Conservation (phyloP, 345 rosid genomes). For the Aquilaria yunnanensis region DNA sequence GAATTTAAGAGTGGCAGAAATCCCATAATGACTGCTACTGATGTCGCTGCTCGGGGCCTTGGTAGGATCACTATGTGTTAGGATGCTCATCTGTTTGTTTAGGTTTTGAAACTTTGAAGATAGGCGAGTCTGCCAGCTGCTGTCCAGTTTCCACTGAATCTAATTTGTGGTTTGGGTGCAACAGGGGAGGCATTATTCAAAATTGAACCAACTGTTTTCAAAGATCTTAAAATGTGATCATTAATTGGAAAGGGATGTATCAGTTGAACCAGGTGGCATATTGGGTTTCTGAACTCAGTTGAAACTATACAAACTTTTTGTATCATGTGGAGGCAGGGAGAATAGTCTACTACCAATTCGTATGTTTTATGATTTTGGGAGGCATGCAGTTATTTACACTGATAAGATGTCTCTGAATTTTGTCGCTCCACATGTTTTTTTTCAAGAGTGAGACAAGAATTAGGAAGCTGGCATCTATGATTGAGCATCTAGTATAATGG, state of each 20-base stretch:
- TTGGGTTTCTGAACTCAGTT: conserved; percentile 20
- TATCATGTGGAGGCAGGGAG: conserved; percentile 40
- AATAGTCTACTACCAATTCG: conserved; percentile 5
- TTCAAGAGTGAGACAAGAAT: not conserved
- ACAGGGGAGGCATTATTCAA: conserved; percentile 19
- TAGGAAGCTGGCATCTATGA: conserved; percentile 20
- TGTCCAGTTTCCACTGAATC: conserved; percentile 64
- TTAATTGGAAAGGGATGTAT: conserved; percentile 15
- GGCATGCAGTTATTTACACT: not conserved
- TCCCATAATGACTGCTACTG: conserved; percentile 95
- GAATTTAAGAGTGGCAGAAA: conserved; percentile 95
- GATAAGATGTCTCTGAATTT: conserved; percentile 5
- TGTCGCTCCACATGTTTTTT: conserved; percentile 1
- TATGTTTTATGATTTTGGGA: conserved; percentile 7
- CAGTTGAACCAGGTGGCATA: conserved; percentile 29
- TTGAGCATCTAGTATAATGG: conserved; percentile 44
- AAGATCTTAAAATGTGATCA: conserved; percentile 17
- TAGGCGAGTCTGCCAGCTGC: conserved; percentile 92
- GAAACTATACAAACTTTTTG: conserved; percentile 25
- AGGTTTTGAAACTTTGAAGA: conserved; percentile 35
- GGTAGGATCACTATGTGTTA: conserved; percentile 85
- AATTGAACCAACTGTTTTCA: conserved; percentile 3
- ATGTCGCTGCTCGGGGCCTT: conserved; percentile 99
- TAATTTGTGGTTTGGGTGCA: conserved; percentile 59
- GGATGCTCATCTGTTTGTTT: conserved; percentile 42